phyloP scores from a whole-genome alignment of 495 filamentous ascomycete species.

The Cryomyces minteri region DNA sequence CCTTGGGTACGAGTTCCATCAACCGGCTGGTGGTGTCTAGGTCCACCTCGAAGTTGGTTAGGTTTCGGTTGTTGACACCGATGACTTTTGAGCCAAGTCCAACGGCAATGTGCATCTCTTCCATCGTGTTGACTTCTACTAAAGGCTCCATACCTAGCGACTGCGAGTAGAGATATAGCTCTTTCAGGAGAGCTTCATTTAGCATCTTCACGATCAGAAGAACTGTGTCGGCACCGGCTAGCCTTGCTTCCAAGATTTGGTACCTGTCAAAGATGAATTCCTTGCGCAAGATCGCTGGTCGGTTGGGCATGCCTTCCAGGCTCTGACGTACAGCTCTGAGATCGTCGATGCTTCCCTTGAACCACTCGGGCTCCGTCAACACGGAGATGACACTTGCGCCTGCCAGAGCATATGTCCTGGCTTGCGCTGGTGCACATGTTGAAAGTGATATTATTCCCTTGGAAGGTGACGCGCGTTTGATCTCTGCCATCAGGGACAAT shows the following conservation, averaged over 20 bases:
- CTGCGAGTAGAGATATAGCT: slow-evolving; percentile 72
- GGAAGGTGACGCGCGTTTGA: slow-evolving; percentile 90
- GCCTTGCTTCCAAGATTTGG: slow-evolving; percentile 85
- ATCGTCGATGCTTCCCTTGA: slow-evolving; percentile 94
- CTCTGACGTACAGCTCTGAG: slow-evolving; percentile 74
- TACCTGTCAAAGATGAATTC: slow-evolving; percentile 98
- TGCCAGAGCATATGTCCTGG: slow-evolving; percentile 77
- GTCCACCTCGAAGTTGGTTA: slow-evolving; percentile 92
- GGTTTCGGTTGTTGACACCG: slow-evolving; percentile 92
- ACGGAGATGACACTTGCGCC: slow-evolving; percentile 95
- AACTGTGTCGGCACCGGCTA: slow-evolving; percentile 90
- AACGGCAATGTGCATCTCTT: slow-evolving; percentile 81
- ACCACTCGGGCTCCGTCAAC: slow-evolving; percentile 95
- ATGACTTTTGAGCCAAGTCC: slow-evolving; percentile 84
- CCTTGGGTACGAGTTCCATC: slow-evolving; percentile 65
- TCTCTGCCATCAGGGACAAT: slow-evolving; percentile 83
- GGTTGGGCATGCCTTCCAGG: slow-evolving; percentile 73
- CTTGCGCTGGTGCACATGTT: slow-evolving; percentile 77
- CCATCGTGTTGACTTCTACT: slow-evolving; percentile 86
- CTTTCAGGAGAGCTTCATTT: slow-evolving; percentile 47
- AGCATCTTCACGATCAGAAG: slow-evolving; percentile 99
- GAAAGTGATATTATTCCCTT: slow-evolving; percentile 85
- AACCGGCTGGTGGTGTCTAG: slow-evolving; percentile 83
- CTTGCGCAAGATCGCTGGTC: slow-evolving; percentile 82
- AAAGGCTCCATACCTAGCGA: slow-evolving; percentile 94